Percentiles rank a stretch among this genome's conserved stretches.
These are phyloP conservation scores for Mallotus nudiflorus DNA, from an alignment of 345 rosid species.

Conservation along the genomic window DNA sequence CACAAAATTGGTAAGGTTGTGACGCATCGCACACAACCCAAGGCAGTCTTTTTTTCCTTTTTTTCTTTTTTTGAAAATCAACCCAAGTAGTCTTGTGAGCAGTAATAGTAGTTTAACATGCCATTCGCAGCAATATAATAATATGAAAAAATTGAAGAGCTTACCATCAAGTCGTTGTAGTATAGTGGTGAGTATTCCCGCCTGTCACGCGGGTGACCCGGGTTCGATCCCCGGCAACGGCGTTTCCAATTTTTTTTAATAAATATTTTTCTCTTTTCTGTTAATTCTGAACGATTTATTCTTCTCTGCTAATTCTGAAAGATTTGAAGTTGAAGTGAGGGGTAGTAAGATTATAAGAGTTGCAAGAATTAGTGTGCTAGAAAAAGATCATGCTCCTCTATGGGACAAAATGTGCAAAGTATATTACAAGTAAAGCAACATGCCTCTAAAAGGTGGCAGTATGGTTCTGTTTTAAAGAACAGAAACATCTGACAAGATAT, in stretches of 20 bases:
- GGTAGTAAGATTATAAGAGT: neutral
- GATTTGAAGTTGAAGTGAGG: too few species aligned
- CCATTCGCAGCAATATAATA: too few species aligned
- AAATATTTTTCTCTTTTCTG: too few species aligned
- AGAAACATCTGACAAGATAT: neutral
- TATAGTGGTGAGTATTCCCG: slow-evolving; percentile 25
- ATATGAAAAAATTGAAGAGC: too few species aligned
- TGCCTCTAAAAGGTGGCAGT: neutral
- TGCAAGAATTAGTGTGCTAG: neutral
- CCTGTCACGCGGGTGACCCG: slow-evolving; percentile 98
- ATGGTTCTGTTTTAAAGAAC: neutral
- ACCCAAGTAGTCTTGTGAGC: too few species aligned
- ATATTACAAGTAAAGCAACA: neutral
- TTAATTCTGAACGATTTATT: too few species aligned
- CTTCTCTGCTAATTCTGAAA: too few species aligned
- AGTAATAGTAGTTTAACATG: too few species aligned
- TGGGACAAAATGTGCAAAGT: neutral
- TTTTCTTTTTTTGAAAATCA: too few species aligned
- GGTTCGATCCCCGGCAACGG: slow-evolving; percentile 95
- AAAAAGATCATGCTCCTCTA: neutral
- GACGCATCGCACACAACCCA: too few species aligned
- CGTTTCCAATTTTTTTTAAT: neutral
- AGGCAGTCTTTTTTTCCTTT: too few species aligned
- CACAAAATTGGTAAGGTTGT: too few species aligned
- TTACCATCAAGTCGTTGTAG: slow-evolving; percentile 14